Evolutionary conservation across 176 grass and related monocot species (phyloP).

Genomic region (Oryza coarctata): DNA sequence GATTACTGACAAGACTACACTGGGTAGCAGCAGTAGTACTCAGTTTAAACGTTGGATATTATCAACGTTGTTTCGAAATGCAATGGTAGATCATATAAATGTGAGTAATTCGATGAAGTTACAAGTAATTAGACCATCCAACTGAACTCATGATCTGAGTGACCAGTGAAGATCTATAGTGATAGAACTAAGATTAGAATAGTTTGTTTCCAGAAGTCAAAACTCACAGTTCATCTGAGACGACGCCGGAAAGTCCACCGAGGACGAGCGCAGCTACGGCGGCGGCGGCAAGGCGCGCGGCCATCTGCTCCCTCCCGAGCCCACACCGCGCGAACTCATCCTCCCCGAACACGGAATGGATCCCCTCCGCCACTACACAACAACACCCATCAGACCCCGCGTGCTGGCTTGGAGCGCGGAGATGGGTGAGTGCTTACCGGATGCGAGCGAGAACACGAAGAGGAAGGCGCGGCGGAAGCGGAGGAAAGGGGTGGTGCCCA

Average conservation of each 20-base stretch:
- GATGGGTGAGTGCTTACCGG: constrained; percentile 42
- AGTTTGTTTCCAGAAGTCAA: not conserved
- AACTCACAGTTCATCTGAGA: constrained; percentile 79
- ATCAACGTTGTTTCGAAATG: not conserved
- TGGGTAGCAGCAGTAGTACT: not conserved
- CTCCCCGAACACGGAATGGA: constrained; percentile 79
- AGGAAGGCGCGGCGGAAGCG: constrained; percentile 80
- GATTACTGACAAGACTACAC: not conserved
- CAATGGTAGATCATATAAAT: not conserved
- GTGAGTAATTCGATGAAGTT: not conserved
- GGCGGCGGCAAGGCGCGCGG: constrained; percentile 42
- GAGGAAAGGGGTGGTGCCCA: constrained; percentile 41
- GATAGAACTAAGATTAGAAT: not conserved
- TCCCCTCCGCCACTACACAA: constrained; percentile 60
- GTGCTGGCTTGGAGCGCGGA: not conserved
- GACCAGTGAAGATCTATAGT: not conserved
- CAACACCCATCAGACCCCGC: not conserved
- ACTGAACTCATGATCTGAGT: not conserved
- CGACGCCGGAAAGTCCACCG: constrained; percentile 61
- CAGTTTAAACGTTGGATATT: constrained; percentile 11
- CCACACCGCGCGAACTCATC: constrained; percentile 62
- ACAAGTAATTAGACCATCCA: not conserved
- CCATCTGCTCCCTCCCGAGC: constrained; percentile 66
- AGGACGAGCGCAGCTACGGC: constrained; percentile 46
- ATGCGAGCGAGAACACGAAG: constrained; percentile 68